These are phyloP conservation scores for Ustilago cynodontis DNA, from an alignment of 1,284 basidiomycete species.

Conservation along the genomic window DNA sequence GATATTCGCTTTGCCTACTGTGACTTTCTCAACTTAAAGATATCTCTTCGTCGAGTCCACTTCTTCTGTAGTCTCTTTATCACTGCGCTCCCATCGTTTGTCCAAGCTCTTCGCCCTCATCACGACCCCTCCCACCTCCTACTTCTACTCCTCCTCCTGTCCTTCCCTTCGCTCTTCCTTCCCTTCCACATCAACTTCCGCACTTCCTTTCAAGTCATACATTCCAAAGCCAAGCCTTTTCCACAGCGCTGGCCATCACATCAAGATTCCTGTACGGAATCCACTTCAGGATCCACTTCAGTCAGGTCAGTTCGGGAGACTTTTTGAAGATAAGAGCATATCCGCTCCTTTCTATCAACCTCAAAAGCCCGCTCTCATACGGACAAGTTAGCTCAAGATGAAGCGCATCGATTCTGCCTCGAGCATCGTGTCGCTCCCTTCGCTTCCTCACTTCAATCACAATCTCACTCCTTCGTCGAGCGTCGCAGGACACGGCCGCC, in stretches of 20 bases:
- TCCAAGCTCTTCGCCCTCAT: background rate
- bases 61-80: constrained; percentile 13
- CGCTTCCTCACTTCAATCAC: constrained; percentile 30
- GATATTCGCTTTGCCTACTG: too few relatives aligned
- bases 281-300: too few relatives aligned
- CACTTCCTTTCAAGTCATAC: background rate
- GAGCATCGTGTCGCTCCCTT: constrained; percentile 29
- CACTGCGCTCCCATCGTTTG: background rate
- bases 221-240: too few relatives aligned
- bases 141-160: background rate
- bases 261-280: too few relatives aligned
- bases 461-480: constrained; percentile 20
- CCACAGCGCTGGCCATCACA: too few relatives aligned
- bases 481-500: constrained; percentile 13
- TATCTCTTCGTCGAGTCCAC: too few relatives aligned
- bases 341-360: too few relatives aligned
- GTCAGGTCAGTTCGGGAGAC: too few relatives aligned
- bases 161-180: background rate
- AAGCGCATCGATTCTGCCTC: constrained; percentile 20
- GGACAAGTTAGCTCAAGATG: constrained; percentile 15
- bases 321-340: too few relatives aligned
- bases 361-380: background rate
- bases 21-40: too few relatives aligned
- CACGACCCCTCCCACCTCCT: background rate
- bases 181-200: background rate